Base-by-base conservation (phyloP, 441 rosid genomes). In the Erodium texanum region DNA sequence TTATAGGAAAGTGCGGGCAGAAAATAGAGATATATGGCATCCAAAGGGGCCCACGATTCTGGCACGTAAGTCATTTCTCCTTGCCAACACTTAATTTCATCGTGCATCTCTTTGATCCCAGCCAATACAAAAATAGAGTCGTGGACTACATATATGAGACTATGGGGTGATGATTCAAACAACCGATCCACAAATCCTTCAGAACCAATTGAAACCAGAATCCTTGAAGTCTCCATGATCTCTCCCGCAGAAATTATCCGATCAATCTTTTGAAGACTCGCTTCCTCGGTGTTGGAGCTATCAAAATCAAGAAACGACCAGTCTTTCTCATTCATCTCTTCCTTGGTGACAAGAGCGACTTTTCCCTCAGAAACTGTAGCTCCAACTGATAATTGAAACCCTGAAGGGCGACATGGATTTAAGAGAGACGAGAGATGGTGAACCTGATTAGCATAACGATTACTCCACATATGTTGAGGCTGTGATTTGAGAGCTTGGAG, bases 21-120 rank as follows among this genome's bases (percentile, higher is more conserved):
- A 70, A 87, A 89, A 77, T 86, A 91, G 68, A 93, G 89, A 77
- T 87, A 93, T 45, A 84, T 85, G 58, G 76, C 90, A 75, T 93
- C 89, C 23, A 89, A 76, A 0, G 99, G 92, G 32, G 81, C 78
- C 97, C 99, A 93, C 75, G 89, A 86, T 56, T 87, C 87, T 0
- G 99, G 97, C 64, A 86, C 86, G 75, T 84, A 79, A 22, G 80
- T 84, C 64, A 93, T 69, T 54, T 91, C 97, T 24, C 99, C 97
- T 79, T 91, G 97, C 99, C 97, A 93, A 78, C 99, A 93, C 76
- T 88, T 89, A 64, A 89, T 85, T 52, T 83, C 68, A 68, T 90
- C 97, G 68, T 89, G 80, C 62, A 83, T 90, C 63, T 89, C 98
- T 77, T 89, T 93, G 45, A 89, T 76, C 70, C 82, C 74, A 50